Evolutionary conservation across 2,329 filamentous ascomycete genomes (phyloP), one percentile per base, ranked within the genome.

Genomic region (Zymoseptoria crescenta): DNA sequence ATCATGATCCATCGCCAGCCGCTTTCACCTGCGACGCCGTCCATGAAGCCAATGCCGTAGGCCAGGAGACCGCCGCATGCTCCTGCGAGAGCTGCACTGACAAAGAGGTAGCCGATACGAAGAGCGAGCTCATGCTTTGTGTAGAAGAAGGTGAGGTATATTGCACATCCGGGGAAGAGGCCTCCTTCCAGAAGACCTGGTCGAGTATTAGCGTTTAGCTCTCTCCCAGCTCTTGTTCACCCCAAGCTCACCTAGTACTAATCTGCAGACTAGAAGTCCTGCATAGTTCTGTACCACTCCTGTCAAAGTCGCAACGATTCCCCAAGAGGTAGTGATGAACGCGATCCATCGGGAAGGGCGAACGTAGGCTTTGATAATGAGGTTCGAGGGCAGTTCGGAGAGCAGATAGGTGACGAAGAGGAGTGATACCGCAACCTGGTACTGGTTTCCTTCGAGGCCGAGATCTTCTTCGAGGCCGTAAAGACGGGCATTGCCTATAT

Each of bases 81-180:
- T 2, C 88, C 88, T 0, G 87, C 87, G 3, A 89, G 76, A 1
- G 88, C 87, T 1, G 87, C 82, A 50, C 80, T 83, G 55, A 87
- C 84, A 68, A 91, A 90, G 0, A 91, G 79, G 65, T 89, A 90
- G 1, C 86, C 87, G 2, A 90, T 85, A 2, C 88, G 83, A 49
- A 90, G 74, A 4, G 87, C 87, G 1, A 91, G 80, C 72, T 91
- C 88, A 28, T 81, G 79, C 68, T 87, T 87, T 52, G 84, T 87
- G 74, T 91, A 91, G 77, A 89, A 91, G 64, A 90, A 81, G 0
- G 87, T 90, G 19, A 91, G 78, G 65, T 89, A 89, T 19, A 87
- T 74, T 4, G 82, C 85, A 64, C 88, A 60, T 0, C 87, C 87
- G 0, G 87, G 87, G 64, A 89, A 89, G 0, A 89, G 75, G 0